These are phyloP conservation scores for Neonectria ditissima DNA, from an alignment of 2,329 filamentous ascomycete species.

Conservation along the genomic window DNA sequence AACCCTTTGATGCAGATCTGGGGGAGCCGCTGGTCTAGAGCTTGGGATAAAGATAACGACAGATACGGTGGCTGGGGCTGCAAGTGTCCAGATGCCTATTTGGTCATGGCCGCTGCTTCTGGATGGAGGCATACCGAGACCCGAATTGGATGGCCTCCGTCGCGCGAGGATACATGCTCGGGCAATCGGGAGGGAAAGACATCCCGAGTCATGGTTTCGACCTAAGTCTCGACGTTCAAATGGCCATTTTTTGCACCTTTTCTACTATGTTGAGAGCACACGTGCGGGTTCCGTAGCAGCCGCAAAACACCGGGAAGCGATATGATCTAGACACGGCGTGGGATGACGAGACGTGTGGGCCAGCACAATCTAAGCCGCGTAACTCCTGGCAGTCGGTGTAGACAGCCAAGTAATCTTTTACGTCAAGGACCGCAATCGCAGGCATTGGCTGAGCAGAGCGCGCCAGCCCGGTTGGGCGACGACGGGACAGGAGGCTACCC, in stretches of 20 bases:
- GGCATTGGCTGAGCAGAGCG: neutral
- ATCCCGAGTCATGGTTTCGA: neutral
- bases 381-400: neutral
- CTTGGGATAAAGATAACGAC: neutral
- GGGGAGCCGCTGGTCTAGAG: neutral
- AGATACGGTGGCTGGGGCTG: neutral
- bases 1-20: neutral
- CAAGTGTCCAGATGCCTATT: neutral
- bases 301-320: neutral
- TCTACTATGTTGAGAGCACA: neutral
- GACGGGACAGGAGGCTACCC: neutral
- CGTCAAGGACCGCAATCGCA: neutral
- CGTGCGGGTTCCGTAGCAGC: neutral
- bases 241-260: neutral
- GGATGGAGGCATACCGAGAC: neutral
- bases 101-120: neutral
- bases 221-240: neutral
- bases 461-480: neutral
- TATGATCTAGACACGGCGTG: neutral
- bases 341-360: conserved; percentile 1
- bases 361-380: neutral
- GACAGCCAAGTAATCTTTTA: neutral
- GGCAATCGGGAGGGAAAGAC: neutral
- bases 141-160: neutral
- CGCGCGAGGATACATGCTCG: neutral